Conservation (phyloP, 257 asterid species). For the Scutellaria baicalensis region DNA sequence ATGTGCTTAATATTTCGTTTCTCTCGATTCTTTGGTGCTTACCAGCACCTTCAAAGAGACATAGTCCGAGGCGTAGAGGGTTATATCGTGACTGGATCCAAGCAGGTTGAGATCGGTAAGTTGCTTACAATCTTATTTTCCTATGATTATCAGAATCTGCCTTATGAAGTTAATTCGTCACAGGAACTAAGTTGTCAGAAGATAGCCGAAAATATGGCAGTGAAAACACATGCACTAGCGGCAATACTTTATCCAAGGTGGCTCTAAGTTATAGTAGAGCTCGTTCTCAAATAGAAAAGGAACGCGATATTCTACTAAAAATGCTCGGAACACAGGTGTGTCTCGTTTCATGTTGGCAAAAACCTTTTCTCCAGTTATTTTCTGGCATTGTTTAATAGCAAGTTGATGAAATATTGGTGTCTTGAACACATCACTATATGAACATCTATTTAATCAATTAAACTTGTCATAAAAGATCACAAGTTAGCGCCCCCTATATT, state of each 20-base stretch:
- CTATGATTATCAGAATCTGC: neutral
- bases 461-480: neutral
- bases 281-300: conserved; percentile 40
- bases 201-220: conserved; percentile 47
- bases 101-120: conserved; percentile 74
- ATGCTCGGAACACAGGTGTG: conserved; percentile 47
- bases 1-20: neutral
- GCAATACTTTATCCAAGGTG: conserved; percentile 33
- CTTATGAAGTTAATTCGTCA: neutral
- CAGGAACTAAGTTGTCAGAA: conserved; percentile 51
- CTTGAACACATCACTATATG: neutral
- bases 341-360: neutral
- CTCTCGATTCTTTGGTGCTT: neutral
- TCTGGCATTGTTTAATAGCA: neutral
- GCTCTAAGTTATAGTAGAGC: conserved; percentile 37
- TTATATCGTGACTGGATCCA: conserved; percentile 56
- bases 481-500: neutral
- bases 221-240: conserved; percentile 46
- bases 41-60: conserved; percentile 73
- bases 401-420: neutral
- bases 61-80: conserved; percentile 72
- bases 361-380: neutral
- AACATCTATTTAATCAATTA: neutral
- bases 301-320: conserved; percentile 34
- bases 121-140: neutral